Conservation (phyloP, 2,329 filamentous ascomycete genomes). For the Tolypocladium tundrense region DNA sequence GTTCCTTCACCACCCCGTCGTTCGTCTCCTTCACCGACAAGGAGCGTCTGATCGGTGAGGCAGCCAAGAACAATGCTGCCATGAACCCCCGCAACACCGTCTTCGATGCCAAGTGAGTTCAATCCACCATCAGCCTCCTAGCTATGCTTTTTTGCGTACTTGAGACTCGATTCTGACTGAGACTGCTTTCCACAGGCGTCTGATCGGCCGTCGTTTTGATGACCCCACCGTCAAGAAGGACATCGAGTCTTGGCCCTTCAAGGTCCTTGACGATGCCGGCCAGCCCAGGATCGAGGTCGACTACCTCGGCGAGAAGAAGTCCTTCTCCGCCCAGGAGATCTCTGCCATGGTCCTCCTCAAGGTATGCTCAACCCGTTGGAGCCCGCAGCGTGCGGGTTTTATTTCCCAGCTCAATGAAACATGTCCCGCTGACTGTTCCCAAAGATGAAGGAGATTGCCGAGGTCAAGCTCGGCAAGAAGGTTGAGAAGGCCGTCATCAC, state of each 20-base stretch:
- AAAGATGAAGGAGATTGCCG: slow-evolving; percentile 98
- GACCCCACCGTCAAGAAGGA: slow-evolving; percentile 98
- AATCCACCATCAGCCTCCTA: background rate
- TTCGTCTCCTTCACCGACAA: slow-evolving; percentile 99
- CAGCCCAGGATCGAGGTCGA: slow-evolving; percentile 90
- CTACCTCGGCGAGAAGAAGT: slow-evolving; percentile 91
- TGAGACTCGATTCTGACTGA: background rate
- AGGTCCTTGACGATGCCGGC: slow-evolving; percentile 81
- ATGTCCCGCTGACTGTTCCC: slow-evolving; percentile 7
- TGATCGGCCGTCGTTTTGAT: slow-evolving; percentile 92
- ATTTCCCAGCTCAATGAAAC: background rate
- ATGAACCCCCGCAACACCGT: slow-evolving; percentile 99
- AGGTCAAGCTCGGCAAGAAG: slow-evolving; percentile 97
- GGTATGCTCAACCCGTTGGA: slow-evolving; percentile 39
- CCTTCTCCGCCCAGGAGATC: slow-evolving; percentile 96
- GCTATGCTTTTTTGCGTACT: background rate
- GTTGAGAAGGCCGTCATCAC: slow-evolving; percentile 99
- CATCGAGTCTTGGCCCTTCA: slow-evolving; percentile 98
- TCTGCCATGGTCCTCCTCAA: slow-evolving; percentile 98
- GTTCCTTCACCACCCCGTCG: slow-evolving; percentile 95
- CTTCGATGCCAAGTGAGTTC: slow-evolving; percentile 93
- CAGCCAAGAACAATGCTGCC: slow-evolving; percentile 99
- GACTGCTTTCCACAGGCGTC: slow-evolving; percentile 54
- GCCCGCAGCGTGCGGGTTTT: background rate
- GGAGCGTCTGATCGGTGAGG: slow-evolving; percentile 98